phyloP scores from a whole-genome alignment of 2,329 filamentous ascomycete genomes.

The Truncatella angustata region DNA sequence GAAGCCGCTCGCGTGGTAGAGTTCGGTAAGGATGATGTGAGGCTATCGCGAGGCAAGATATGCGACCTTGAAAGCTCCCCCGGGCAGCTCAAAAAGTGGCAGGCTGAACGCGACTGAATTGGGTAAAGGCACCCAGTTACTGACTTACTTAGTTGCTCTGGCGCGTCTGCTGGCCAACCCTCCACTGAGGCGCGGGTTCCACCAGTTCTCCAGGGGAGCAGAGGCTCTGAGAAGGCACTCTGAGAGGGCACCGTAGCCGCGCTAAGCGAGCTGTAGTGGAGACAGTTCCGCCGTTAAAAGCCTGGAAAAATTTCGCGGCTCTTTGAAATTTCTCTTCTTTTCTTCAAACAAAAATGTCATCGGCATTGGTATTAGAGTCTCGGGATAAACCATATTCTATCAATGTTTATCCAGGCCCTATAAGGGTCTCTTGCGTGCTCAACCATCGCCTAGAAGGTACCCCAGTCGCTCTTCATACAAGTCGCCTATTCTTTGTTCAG shows the following conservation, averaged over 20 bases:
- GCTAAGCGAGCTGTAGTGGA: constrained; percentile 5
- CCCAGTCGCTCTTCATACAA: constrained; percentile 63
- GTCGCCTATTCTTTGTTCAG: constrained; percentile 54
- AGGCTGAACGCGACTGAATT: neutral
- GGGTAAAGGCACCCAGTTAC: no score
- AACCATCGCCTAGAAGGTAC: constrained; percentile 88
- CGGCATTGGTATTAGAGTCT: constrained; percentile 99
- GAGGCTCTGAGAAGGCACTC: neutral
- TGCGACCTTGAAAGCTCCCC: constrained; percentile 1
- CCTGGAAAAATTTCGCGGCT: constrained; percentile 1
- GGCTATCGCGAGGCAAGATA: neutral
- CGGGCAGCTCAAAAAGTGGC: constrained; percentile 5
- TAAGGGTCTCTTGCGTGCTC: constrained; percentile 90
- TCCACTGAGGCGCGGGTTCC: neutral
- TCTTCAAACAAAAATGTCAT: constrained; percentile 72
- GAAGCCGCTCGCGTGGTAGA: no score
- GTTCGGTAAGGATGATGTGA: neutral
- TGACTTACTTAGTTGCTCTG: no score
- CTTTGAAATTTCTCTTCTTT: constrained; percentile 21
- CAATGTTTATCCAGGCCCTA: constrained; percentile 93
- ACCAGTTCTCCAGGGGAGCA: neutral
- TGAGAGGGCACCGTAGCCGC: constrained; percentile 5
- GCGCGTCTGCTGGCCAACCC: no score
- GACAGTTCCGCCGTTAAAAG: neutral
- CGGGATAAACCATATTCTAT: constrained; percentile 72